Evolutionary conservation across 2,329 filamentous ascomycete species (phyloP), one percentile per base, ranked within the genome.

Genomic region (Exophiala sp.): DNA sequence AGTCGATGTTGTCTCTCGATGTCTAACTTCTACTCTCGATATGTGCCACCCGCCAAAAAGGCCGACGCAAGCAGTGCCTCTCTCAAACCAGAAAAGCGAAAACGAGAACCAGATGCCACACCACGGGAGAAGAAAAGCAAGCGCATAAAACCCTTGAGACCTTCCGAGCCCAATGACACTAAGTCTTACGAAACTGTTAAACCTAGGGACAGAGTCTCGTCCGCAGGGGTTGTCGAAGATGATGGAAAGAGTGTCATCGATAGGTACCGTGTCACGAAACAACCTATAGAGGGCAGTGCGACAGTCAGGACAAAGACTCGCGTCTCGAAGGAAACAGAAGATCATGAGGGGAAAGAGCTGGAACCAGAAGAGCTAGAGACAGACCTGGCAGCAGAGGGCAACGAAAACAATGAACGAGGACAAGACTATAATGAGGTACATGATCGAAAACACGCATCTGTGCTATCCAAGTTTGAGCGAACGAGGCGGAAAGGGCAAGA

Each of bases 11-110:
- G 41, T n/a, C 4, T 21, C 41, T 24, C 50, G 53, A 80, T 80
- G 76, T 69, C 74, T 49, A 69, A 71, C 44, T 70, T 78, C 34
- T 76, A 78, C 59, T 68, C 72, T 29, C 71, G 74, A 48, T 76
- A 78, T 61, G 73, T 73, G 39, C 75, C 76, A 48, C 70, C 73
- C 2, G 24, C 50, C 7, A 54, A 48, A 24, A 45, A 41, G 11
- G 10, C 39, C 14, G 34, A 32, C 8, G 29, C 32, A 16, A 11
- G 39, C 4, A 38, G 20, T 35, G 29, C 36, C n/a, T 41, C 39
- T 20, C 39, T 43, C 8, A 42, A 34, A 6, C 24, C 62, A 54
- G 59, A 63, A 59, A 70, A 61, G 51, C 60, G 55, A 47, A 58
- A 55, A 52, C 63, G 64, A 48, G 65, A 66, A 50, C 59, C 61